Evolutionary conservation across 2,329 filamentous ascomycete genomes (phyloP).

Genomic region (Penicillium glabrum): DNA sequence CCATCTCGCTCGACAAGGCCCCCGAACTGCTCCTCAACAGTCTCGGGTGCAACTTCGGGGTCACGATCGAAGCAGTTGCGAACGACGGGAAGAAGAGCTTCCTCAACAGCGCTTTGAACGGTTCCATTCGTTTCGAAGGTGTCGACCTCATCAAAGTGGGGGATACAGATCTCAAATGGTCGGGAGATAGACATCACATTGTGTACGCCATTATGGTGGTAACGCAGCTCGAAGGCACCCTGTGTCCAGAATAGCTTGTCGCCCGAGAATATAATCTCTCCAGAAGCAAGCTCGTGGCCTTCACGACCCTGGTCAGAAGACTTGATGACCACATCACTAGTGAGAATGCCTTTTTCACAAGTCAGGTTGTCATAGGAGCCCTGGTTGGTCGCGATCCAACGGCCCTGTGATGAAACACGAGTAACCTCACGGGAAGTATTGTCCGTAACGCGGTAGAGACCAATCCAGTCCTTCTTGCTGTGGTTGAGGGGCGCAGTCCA

Average conservation of each 20-base stretch:
- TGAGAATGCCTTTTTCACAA: constrained; percentile 73
- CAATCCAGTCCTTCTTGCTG: constrained; percentile 90
- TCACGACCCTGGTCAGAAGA: constrained; percentile 46
- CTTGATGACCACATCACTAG: constrained; percentile 62
- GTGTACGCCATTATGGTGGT: constrained; percentile 91
- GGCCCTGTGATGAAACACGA: constrained; percentile 78
- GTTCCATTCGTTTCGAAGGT: constrained; percentile 59
- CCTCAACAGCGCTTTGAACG: constrained; percentile 70
- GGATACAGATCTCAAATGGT: constrained; percentile 87
- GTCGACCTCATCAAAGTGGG: constrained; percentile 74
- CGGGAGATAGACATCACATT: constrained; percentile 91
- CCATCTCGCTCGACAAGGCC: constrained; percentile 79
- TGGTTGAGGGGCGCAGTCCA: constrained; percentile 90
- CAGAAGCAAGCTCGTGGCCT: constrained; percentile 63
- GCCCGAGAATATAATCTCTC: constrained; percentile 83
- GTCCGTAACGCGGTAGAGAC: constrained; percentile 92
- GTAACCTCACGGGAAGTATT: constrained; percentile 84
- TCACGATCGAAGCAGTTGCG: constrained; percentile 92
- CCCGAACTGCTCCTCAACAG: constrained; percentile 78
- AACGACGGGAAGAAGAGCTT: constrained; percentile 75
- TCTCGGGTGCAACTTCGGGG: constrained; percentile 82
- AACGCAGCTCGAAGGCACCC: constrained; percentile 94
- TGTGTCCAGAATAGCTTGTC: constrained; percentile 98
- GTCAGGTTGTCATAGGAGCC: constrained; percentile 74
- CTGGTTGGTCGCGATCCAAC: constrained; percentile 81